Conservation (phyloP, 2,329 filamentous ascomycete species). For the Tolypocladium paradoxum region DNA sequence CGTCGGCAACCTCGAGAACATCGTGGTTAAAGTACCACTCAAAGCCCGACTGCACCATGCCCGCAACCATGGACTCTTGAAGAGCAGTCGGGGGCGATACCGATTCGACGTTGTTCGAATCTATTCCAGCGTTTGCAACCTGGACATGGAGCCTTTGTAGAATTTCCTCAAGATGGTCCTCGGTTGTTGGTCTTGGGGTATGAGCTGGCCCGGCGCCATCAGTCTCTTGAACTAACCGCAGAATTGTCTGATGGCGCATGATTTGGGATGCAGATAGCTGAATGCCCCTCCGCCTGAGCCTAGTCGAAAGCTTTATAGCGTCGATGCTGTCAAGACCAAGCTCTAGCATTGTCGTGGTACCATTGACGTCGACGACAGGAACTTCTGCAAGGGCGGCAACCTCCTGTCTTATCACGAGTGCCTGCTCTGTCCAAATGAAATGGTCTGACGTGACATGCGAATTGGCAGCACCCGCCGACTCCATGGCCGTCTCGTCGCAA, state of each 20-base stretch:
- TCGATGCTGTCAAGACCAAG: conserved; percentile 90
- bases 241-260: conserved; percentile 60
- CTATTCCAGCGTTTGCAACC: conserved; percentile 20
- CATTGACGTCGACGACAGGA: conserved; percentile 37
- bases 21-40: conserved; percentile 80
- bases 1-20: conserved; percentile 47
- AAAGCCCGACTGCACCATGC: conserved; percentile 68
- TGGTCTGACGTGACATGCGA: background rate
- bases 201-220: background rate
- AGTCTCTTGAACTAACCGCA: conserved; percentile 35
- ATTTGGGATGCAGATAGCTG: conserved; percentile 62
- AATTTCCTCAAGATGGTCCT: conserved; percentile 7
- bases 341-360: conserved; percentile 60
- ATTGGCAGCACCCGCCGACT: background rate
- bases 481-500: background rate
- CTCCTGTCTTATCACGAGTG: conserved; percentile 44
- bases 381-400: conserved; percentile 52
- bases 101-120: conserved; percentile 35
- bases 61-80: conserved; percentile 77
- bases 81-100: conserved; percentile 69
- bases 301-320: conserved; percentile 70
- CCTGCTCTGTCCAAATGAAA: conserved; percentile 50
- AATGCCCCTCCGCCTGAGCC: conserved; percentile 51
- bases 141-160: conserved; percentile 25
- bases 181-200: too few species aligned